Percentiles rank a stretch among this genome's conserved stretches.
These are phyloP conservation scores for Kingdonia uniflora DNA, from an alignment of 164 flowering plant genomes.

Conservation along the genomic window DNA sequence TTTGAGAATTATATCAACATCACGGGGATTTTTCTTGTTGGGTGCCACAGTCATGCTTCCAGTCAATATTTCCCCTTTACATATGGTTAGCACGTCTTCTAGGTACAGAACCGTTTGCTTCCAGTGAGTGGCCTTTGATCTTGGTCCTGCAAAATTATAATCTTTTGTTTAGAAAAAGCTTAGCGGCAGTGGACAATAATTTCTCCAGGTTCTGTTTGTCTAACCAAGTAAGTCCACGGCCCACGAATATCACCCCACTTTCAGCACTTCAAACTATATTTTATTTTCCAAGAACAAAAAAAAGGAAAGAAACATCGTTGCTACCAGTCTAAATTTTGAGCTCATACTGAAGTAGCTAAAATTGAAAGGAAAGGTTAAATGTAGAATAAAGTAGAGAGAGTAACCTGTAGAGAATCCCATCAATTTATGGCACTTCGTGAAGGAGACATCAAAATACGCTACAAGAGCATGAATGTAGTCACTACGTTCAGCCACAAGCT, in stretches of 20 bases:
- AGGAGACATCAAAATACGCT: constrained; percentile 92
- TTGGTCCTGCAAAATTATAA: constrained; percentile 57
- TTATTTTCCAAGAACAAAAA: too few relatives aligned
- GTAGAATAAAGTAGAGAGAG: constrained; percentile 1
- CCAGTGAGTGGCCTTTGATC: constrained; percentile 88
- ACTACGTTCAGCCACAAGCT: constrained; percentile 82
- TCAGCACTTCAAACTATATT: too few relatives aligned
- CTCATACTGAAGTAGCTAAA: too few relatives aligned
- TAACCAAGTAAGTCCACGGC: too few relatives aligned
- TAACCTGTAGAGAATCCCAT: constrained; percentile 95
- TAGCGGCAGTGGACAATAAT: too few relatives aligned
- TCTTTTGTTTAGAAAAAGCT: background rate
- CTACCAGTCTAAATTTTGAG: too few relatives aligned
- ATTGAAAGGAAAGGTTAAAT: background rate
- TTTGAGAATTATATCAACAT: constrained; percentile 71
- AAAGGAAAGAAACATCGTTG: too few relatives aligned
- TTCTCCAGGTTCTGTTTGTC: too few relatives aligned
- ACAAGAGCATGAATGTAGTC: constrained; percentile 96
- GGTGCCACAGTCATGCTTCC: constrained; percentile 84
- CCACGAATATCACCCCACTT: too few relatives aligned
- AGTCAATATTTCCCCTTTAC: constrained; percentile 68
- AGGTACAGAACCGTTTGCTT: constrained; percentile 94
- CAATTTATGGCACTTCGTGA: constrained; percentile 80
- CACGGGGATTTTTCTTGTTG: constrained; percentile 91
- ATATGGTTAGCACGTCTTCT: constrained; percentile 82